Conservation (phyloP, 2,329 filamentous ascomycete species). For the Trichoderma asperellum region DNA sequence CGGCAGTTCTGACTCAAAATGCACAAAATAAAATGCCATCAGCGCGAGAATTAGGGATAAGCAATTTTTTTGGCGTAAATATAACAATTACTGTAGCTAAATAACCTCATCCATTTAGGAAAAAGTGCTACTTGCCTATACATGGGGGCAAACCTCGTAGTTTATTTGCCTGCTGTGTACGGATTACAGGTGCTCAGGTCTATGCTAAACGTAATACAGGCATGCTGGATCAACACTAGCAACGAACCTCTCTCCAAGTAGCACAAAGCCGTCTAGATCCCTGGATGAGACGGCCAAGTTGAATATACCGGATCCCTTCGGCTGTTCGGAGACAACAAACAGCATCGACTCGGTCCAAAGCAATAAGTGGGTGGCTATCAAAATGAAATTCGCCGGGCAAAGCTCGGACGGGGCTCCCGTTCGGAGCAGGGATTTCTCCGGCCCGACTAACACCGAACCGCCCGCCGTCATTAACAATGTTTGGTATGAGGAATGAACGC, state of each 20-base stretch:
- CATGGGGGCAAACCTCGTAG: background rate
- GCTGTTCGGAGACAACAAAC: constrained; percentile 21
- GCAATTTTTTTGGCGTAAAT: background rate
- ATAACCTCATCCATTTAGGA: background rate
- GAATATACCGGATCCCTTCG: constrained; percentile 20
- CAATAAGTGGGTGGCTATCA: background rate
- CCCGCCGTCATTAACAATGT: constrained; percentile 37
- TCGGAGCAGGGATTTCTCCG: constrained; percentile 37
- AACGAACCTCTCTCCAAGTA: background rate
- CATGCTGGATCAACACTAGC: background rate
- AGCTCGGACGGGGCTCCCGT: constrained; percentile 12
- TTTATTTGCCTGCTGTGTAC: background rate
- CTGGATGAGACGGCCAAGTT: background rate
- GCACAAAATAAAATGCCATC: background rate
- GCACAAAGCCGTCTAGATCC: background rate
- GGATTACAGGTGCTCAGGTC: background rate
- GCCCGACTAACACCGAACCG: constrained; percentile 43
- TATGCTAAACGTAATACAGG: background rate
- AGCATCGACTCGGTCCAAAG: background rate
- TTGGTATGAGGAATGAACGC: constrained; percentile 15
- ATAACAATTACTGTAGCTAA: background rate
- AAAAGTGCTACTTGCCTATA: background rate
- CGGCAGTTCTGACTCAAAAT: background rate
- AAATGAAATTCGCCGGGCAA: constrained; percentile 15
- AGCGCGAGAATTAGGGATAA: background rate